Conservation (phyloP, 179 eudicot species). For the Spinacia oleracea region DNA sequence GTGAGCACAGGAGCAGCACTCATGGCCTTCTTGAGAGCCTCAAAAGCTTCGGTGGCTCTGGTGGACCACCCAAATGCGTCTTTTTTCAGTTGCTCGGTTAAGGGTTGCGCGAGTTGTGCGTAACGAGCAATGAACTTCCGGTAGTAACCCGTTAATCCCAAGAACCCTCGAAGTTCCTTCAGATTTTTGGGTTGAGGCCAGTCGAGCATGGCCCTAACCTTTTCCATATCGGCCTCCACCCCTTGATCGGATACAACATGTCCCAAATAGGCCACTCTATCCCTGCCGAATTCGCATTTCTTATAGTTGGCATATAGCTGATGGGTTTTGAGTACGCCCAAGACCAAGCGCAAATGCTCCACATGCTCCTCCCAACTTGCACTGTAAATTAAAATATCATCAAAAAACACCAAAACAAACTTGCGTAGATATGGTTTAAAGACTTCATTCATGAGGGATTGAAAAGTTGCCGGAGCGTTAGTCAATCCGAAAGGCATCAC, state of each 20-base stretch:
- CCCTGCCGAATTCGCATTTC: neutral
- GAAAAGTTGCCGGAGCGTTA: neutral
- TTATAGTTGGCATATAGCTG: neutral
- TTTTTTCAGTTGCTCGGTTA: neutral
- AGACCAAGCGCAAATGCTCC: neutral
- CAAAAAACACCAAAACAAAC: neutral
- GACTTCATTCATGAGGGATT: neutral
- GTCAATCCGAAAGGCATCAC: neutral
- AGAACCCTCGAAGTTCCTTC: neutral
- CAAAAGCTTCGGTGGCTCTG: neutral
- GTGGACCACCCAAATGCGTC: neutral
- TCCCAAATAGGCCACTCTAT: neutral
- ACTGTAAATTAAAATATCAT: neutral
- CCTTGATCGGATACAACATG: neutral
- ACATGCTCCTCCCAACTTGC: fast-evolving
- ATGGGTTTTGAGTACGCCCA: too few species aligned
- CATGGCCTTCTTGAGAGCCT: neutral
- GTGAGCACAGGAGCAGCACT: neutral
- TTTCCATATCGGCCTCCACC: neutral
- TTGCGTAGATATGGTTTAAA: neutral
- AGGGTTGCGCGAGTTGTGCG: neutral
- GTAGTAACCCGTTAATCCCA: neutral
- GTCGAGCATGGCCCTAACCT: neutral
- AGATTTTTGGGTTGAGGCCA: neutral
- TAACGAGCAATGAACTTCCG: neutral